Evolutionary conservation across 2,329 filamentous ascomycete genomes (phyloP).

Genomic region (Diaporthe sp.): DNA sequence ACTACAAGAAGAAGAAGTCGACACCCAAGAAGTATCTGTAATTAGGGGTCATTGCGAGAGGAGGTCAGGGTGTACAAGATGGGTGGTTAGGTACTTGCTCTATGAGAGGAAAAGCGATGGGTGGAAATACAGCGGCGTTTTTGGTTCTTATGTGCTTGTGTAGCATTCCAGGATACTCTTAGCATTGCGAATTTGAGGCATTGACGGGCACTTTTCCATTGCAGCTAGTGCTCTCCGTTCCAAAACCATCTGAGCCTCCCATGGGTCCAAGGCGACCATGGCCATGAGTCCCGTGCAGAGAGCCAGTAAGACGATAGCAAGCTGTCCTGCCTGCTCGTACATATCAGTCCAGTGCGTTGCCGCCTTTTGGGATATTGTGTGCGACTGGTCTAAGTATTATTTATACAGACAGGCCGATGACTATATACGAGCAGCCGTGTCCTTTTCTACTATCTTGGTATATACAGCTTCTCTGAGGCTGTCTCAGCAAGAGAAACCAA

Average conservation of each 20-base stretch:
- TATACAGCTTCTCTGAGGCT: not conserved
- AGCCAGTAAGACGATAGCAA: not conserved
- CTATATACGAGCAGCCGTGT: not conserved
- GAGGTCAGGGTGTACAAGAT: not conserved
- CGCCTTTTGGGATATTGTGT: not conserved
- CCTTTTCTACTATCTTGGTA: not conserved
- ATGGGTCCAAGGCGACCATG: not conserved
- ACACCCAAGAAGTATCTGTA: slow-evolving; percentile 94
- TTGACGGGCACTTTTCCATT: not conserved
- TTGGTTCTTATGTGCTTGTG: slow-evolving; percentile 32
- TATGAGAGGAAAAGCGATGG: slow-evolving; percentile 30
- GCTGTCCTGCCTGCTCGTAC: not conserved
- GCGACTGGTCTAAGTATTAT: not conserved
- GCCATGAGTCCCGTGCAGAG: not conserved
- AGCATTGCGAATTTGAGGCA: slow-evolving; percentile 39
- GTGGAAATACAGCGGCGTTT: slow-evolving; percentile 36
- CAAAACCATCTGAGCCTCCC: not conserved
- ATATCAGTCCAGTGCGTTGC: not conserved
- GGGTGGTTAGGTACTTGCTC: not conserved
- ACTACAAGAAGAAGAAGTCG: slow-evolving; percentile 85
- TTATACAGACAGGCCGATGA: not conserved
- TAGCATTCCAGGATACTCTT: slow-evolving; percentile 39
- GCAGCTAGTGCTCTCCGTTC: not conserved
- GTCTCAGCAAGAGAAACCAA: not conserved
- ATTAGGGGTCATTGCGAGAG: slow-evolving; percentile 44